Conservation (phyloP, 2,329 filamentous ascomycete genomes). For the Alternaria gaisen region DNA sequence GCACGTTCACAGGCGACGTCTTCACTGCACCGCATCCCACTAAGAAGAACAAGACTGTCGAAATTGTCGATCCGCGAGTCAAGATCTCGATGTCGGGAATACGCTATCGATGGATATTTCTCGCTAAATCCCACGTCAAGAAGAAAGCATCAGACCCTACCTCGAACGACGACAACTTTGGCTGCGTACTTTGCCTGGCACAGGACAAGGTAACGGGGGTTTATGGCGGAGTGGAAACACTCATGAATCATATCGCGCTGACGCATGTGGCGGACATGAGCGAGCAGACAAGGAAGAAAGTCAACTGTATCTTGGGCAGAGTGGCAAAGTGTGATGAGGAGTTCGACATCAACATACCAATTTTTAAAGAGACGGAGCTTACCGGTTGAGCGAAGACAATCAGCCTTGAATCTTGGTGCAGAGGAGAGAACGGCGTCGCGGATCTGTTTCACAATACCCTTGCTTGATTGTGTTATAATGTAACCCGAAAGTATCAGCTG, state of each 20-base stretch:
- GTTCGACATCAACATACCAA: constrained; percentile 51
- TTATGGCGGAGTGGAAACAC: constrained; percentile 50
- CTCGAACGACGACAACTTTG: constrained; percentile 39
- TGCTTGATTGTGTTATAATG: background rate
- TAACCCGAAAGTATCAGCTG: background rate
- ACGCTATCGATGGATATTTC: constrained; percentile 51
- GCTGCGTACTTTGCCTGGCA: constrained; percentile 48
- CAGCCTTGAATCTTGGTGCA: accelerated
- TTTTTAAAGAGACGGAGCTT: constrained; percentile 24
- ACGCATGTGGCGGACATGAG: constrained; percentile 46
- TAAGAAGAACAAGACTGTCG: constrained; percentile 41
- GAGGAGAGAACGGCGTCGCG: background rate
- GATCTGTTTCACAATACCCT: background rate
- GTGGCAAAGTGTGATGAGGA: constrained; percentile 42
- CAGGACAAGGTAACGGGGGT: constrained; percentile 45
- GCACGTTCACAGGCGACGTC: constrained; percentile 43
- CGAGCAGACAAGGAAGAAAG: constrained; percentile 41
- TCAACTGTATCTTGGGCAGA: constrained; percentile 49
- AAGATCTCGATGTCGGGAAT: constrained; percentile 37
- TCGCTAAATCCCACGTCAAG: constrained; percentile 49
- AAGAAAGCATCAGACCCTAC: constrained; percentile 20
- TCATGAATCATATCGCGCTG: constrained; percentile 51
- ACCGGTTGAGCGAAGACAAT: background rate
- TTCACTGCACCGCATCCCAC: constrained; percentile 33
- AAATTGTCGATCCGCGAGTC: constrained; percentile 42